phyloP scores from a whole-genome alignment of 495 filamentous ascomycete species.

The Choiromyces venosus region DNA sequence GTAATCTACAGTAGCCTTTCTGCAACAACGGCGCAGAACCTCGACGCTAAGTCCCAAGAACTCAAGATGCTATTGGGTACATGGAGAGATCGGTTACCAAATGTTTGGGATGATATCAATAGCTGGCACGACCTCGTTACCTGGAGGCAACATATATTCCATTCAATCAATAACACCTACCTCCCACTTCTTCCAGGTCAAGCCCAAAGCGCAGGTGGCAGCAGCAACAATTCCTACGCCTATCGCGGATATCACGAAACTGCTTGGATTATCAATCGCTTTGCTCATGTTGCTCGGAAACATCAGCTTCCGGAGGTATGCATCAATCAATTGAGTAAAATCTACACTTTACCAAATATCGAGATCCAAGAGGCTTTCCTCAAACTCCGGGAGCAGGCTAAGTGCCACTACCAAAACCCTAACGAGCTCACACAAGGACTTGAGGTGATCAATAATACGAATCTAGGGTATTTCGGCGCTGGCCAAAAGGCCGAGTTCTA shows the following conservation, averaged over 20 bases:
- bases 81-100: constrained; percentile 92
- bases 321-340: constrained; percentile 90
- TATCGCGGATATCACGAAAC: constrained; percentile 98
- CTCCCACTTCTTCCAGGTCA: constrained; percentile 76
- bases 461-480: constrained; percentile 92
- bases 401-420: constrained; percentile 95
- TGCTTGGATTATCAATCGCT: constrained; percentile 99
- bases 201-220: constrained; percentile 64
- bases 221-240: constrained; percentile 65
- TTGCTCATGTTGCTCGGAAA: constrained; percentile 95
- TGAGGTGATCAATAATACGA: constrained; percentile 99
- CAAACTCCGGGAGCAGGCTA: constrained; percentile 93
- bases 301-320: constrained; percentile 96
- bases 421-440: constrained; percentile 84
- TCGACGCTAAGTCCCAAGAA: constrained; percentile 91
- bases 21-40: constrained; percentile 72
- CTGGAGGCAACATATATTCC: constrained; percentile 98
- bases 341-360: constrained; percentile 97
- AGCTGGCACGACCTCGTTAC: constrained; percentile 98
- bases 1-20: constrained; percentile 86
- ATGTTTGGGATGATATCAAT: constrained; percentile 99
- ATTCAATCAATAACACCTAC: constrained; percentile 91
- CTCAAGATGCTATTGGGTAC: constrained; percentile 88
- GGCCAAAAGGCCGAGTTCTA: constrained; percentile 99
- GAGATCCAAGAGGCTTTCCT: constrained; percentile 99